Conservation (phyloP, 768 basidiomycete genomes). For the Lactarius evosmus region DNA sequence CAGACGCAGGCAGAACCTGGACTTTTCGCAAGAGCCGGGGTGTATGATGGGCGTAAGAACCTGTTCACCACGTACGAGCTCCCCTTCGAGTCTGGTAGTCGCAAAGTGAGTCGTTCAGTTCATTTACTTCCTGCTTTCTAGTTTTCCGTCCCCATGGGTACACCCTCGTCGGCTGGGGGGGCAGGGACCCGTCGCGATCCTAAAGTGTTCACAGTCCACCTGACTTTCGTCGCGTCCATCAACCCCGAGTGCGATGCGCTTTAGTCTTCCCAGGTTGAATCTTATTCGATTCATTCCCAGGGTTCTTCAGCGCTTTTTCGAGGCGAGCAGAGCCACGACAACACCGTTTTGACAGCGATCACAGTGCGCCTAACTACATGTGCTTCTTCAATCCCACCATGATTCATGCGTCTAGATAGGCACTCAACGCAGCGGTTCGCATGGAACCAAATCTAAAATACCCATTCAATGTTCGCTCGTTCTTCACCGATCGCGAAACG, state of each 20-base stretch:
- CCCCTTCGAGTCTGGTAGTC: conserved; percentile 48
- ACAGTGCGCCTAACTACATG: conserved; percentile 41
- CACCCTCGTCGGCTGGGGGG: conserved; percentile 23
- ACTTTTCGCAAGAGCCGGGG: conserved; percentile 71
- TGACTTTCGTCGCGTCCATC: conserved; percentile 74
- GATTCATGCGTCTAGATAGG: conserved; percentile 39
- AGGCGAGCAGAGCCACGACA: conserved; percentile 66
- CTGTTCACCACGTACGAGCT: conserved; percentile 60
- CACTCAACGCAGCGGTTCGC: conserved; percentile 69
- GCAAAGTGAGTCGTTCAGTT: conserved; percentile 43
- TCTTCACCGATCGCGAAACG: conserved; percentile 59
- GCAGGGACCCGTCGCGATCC: conserved; percentile 39
- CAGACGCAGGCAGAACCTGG: conserved; percentile 56
- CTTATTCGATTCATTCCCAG: conserved; percentile 37
- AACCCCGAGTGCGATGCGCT: conserved; percentile 65
- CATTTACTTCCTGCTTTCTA: conserved; percentile 32
- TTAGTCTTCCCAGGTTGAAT: conserved; percentile 30
- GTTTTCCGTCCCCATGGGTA: conserved; percentile 58
- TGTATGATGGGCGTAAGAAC: conserved; percentile 81
- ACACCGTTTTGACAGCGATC: conserved; percentile 62
- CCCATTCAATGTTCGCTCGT: conserved; percentile 72
- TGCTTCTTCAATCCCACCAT: neutral
- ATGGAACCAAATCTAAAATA: conserved; percentile 68
- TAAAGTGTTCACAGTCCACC: conserved; percentile 62
- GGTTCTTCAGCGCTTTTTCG: conserved; percentile 60